A percentile compares a stretch with the other conserved stretches of the same genome.
These are phyloP conservation scores for Salix exigua DNA, from an alignment of 345 rosid species.

Conservation along the genomic window DNA sequence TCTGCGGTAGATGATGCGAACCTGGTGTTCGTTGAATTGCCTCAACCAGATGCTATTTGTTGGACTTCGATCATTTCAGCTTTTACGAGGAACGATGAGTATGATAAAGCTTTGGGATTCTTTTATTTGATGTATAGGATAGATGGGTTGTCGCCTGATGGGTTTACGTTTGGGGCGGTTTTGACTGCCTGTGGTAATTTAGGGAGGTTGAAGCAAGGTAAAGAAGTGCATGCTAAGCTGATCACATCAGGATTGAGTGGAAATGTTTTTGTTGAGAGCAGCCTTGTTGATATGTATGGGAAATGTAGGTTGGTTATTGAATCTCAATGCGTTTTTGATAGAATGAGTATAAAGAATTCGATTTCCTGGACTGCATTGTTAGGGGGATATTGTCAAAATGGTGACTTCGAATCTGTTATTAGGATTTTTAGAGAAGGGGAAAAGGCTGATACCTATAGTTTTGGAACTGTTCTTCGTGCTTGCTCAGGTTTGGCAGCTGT, in stretches of 20 bases:
- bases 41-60: conserved; percentile 65
- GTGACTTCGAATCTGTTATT: conserved; percentile 53
- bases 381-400: conserved; percentile 75
- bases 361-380: conserved; percentile 88
- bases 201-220: conserved; percentile 65
- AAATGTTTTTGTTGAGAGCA: conserved; percentile 69
- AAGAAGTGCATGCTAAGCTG: conserved; percentile 67
- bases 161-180: conserved; percentile 65
- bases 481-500: conserved; percentile 78
- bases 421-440: conserved; percentile 55
- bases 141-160: conserved; percentile 52
- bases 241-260: conserved; percentile 46
- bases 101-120: conserved; percentile 45
- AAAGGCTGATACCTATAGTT: conserved; percentile 60
- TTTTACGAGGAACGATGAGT: conserved; percentile 57
- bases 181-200: conserved; percentile 82
- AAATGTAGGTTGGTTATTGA: conserved; percentile 58
- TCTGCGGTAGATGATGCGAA: conserved; percentile 41
- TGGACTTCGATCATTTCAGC: conserved; percentile 79
- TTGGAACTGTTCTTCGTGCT: conserved; percentile 79
- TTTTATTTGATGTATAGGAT: conserved; percentile 55
- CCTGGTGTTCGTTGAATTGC: conserved; percentile 68
- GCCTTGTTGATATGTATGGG: conserved; percentile 92
- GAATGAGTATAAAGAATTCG: conserved; percentile 57
- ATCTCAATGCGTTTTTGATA: conserved; percentile 60